phyloP scores from a whole-genome alignment of 2,329 filamentous ascomycete species.

The Neonectria punicea region DNA sequence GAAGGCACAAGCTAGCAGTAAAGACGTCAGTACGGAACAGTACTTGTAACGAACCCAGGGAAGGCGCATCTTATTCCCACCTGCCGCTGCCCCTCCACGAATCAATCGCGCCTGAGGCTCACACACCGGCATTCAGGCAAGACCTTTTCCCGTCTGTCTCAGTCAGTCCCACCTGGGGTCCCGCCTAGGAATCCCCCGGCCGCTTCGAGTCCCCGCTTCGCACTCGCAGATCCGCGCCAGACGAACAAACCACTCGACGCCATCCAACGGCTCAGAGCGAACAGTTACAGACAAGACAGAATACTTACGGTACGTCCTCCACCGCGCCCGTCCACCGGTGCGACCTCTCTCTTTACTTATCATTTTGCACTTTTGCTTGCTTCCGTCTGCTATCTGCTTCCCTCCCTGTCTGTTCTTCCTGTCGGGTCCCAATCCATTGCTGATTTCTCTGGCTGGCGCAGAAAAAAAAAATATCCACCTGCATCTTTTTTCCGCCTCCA shows the following conservation, averaged over 20 bases:
- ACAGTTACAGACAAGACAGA: background rate
- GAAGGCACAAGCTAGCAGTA: background rate
- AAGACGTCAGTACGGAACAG: background rate
- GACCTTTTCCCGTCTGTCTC: background rate
- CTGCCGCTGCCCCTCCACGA: background rate
- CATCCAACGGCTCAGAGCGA: background rate
- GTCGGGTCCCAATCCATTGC: background rate
- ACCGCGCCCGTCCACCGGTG: background rate
- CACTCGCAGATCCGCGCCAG: background rate
- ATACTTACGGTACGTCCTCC: background rate
- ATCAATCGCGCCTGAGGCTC: background rate
- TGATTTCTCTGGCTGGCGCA: conserved; percentile 1
- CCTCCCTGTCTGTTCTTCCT: background rate
- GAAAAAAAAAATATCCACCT: background rate
- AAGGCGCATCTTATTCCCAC: background rate
- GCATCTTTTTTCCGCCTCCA: conserved; percentile 9
- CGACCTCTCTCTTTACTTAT: background rate
- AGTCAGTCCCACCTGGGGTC: background rate
- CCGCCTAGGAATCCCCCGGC: background rate
- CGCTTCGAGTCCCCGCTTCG: background rate
- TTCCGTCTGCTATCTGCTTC: background rate
- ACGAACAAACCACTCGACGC: background rate
- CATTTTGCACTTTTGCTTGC: background rate
- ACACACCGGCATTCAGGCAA: background rate
- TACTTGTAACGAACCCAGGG: background rate